Base-by-base conservation (phyloP, 805 yeast genomes). In the Sugiyamaella chiloensis region DNA sequence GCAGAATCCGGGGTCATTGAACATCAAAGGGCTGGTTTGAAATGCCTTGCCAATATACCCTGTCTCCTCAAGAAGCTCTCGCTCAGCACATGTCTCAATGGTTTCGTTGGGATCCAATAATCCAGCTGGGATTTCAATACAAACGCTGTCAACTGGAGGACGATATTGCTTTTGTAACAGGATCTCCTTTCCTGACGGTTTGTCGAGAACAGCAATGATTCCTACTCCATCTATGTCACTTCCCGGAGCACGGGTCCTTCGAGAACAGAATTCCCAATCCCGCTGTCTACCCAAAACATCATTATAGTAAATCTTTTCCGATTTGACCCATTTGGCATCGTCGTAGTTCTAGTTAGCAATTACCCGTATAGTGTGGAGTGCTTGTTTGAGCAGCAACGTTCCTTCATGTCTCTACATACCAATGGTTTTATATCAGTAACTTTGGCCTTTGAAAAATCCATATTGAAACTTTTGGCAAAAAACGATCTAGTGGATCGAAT, bases 91-190 rank as follows among this genome's bases (percentile, higher is more conserved):
- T 4, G 77, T 66, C 54, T 81, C 89, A 23, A 87, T 66, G 1
- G 83, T 64, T 64, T 93, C 98, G 44, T 79, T 75, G 1, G 90
- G 87, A 64, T 91, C 99, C 35, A 93, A 77, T 53, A 91, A 71
- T 0, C 99, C 99, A 0, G 99, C 99, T 0, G 99, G 99, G 63
- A 90, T 76, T 66, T 91, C 99, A 52, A 91, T 81, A 60, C 95
- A 84, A 5, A 91, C 87, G 16, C 88, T 91, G 45, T 76, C 83
- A 2, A 85, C 85, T 1, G 99, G 98, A 1, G 98, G 96, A 48
- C 99, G 76, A 69, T 85, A 91, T 64, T 91, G 99, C 62, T 87
- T 87, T 61, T 87, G 91, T 14, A 93, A 69, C 5, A 89, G 75
- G 54, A 69, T 72, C 52, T 78, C 80, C 2, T 80, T 75, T 17